phyloP scores from a whole-genome alignment of 805 yeast genomes.

The Spathaspora girioi region DNA sequence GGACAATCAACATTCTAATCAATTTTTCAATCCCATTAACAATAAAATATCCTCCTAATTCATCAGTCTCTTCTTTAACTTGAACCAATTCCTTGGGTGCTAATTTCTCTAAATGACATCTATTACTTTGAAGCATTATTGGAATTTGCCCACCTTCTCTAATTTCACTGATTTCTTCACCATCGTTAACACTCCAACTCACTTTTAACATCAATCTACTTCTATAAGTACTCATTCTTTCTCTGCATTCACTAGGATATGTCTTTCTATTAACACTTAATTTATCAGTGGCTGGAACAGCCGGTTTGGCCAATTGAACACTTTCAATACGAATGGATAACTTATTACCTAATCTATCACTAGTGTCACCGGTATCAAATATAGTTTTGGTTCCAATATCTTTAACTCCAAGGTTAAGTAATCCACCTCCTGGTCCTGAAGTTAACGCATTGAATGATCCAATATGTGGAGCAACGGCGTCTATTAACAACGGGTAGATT shows the following conservation, averaged over 20 bases:
- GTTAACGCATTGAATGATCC: slow-evolving; percentile 95
- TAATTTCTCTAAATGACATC: slow-evolving; percentile 85
- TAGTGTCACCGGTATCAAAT: slow-evolving; percentile 71
- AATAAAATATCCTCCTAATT: slow-evolving; percentile 92
- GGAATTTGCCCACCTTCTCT: slow-evolving; percentile 93
- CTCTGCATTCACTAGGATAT: slow-evolving; percentile 81
- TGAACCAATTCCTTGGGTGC: slow-evolving; percentile 79
- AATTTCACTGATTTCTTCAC: slow-evolving; percentile 72
- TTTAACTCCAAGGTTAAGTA: slow-evolving; percentile 77
- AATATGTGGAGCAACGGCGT: slow-evolving; percentile 92
- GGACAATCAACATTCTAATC: slow-evolving; percentile 95
- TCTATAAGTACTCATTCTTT: slow-evolving; percentile 78
- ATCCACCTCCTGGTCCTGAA: slow-evolving; percentile 82
- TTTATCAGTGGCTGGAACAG: slow-evolving; percentile 67
- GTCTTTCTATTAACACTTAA: slow-evolving; percentile 73
- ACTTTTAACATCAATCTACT: slow-evolving; percentile 76
- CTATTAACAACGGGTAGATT: slow-evolving; percentile 67
- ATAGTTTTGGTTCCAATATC: slow-evolving; percentile 86
- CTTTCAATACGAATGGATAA: slow-evolving; percentile 80
- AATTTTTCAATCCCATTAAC: slow-evolving; percentile 96
- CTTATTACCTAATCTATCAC: slow-evolving; percentile 77
- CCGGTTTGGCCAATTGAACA: slow-evolving; percentile 83
- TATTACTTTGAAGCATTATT: slow-evolving; percentile 82
- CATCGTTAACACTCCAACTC: slow-evolving; percentile 84
- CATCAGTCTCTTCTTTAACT: slow-evolving; percentile 87